Evolutionary conservation across 2,329 filamentous ascomycete species (phyloP).

Genomic region (Aspergillus viridinutans): DNA sequence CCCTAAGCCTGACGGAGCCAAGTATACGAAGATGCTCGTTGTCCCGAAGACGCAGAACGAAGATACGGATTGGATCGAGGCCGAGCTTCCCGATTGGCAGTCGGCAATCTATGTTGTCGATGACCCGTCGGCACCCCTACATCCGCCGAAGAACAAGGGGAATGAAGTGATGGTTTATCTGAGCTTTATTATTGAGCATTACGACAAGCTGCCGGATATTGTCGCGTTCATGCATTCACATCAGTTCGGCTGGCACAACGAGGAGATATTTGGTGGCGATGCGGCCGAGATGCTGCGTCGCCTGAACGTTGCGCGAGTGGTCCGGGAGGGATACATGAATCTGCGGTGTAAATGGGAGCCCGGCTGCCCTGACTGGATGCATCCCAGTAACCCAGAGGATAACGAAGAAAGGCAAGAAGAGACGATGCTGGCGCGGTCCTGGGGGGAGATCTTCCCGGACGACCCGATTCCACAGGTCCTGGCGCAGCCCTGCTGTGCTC

Average conservation of each 20-base stretch:
- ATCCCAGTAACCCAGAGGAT: slow-evolving; percentile 40
- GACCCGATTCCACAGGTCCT: slow-evolving; percentile 47
- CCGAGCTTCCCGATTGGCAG: slow-evolving; percentile 47
- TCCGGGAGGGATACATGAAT: slow-evolving; percentile 56
- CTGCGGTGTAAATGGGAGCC: slow-evolving; percentile 56
- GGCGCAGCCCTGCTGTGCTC: slow-evolving; percentile 60
- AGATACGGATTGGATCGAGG: slow-evolving; percentile 52
- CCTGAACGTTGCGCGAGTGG: slow-evolving; percentile 50
- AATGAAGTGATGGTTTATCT: slow-evolving; percentile 61
- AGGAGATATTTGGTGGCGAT: slow-evolving; percentile 49
- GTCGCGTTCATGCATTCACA: slow-evolving; percentile 59
- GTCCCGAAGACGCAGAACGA: slow-evolving; percentile 51
- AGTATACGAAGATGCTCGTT: slow-evolving; percentile 53
- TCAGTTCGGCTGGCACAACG: slow-evolving; percentile 57
- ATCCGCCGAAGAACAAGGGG: slow-evolving; percentile 57
- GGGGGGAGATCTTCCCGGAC: slow-evolving; percentile 46
- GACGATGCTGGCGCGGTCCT: slow-evolving; percentile 42
- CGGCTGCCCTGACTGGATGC: slow-evolving; percentile 58
- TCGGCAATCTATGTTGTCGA: slow-evolving; percentile 51
- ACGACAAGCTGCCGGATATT: slow-evolving; percentile 55
- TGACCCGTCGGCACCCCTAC: slow-evolving; percentile 46
- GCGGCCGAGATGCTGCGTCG: slow-evolving; percentile 48
- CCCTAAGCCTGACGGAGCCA: slow-evolving; percentile 43
- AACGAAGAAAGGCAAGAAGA: slow-evolving; percentile 46
- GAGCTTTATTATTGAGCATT: slow-evolving; percentile 61